Conservation (phyloP, 2,329 filamentous ascomycete species). For the Mariannaea sp. region DNA sequence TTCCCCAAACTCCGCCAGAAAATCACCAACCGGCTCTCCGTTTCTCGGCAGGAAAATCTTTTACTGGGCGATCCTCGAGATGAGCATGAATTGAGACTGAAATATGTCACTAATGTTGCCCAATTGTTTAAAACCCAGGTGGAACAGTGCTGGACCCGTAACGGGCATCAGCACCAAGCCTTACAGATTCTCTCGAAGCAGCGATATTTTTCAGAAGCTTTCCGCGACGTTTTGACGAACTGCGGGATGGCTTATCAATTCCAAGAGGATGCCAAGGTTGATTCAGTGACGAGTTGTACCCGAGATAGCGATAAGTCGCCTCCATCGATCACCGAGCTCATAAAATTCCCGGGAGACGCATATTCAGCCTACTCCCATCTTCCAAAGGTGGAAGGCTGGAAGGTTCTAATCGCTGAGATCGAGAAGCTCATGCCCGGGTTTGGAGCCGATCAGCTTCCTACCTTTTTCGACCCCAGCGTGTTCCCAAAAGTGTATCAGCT, state of each 20-base stretch:
- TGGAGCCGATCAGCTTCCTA: conserved; percentile 40
- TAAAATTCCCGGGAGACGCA: neutral
- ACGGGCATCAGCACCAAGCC: conserved; percentile 22
- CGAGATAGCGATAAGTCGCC: neutral
- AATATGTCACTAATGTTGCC: conserved; percentile 36
- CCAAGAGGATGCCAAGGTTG: conserved; percentile 26
- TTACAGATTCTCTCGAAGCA: conserved; percentile 38
- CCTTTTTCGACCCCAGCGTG: conserved; percentile 41
- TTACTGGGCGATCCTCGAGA: conserved; percentile 37
- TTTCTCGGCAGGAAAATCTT: conserved; percentile 14
- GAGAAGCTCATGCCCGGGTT: conserved; percentile 36
- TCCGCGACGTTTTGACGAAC: conserved; percentile 36
- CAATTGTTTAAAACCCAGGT: conserved; percentile 32
- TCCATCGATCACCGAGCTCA: neutral
- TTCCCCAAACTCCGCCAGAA: conserved; percentile 39
- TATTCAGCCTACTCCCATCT: conserved; percentile 9
- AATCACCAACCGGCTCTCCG: conserved; percentile 29
- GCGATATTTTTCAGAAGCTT: conserved; percentile 26
- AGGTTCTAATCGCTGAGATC: conserved; percentile 27
- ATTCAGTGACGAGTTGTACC: neutral
- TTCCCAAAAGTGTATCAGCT: conserved; percentile 38
- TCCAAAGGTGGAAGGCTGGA: conserved; percentile 1
- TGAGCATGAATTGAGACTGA: conserved; percentile 27
- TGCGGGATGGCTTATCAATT: conserved; percentile 38
- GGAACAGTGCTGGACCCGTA: conserved; percentile 28